Conservation (phyloP, 495 filamentous ascomycete genomes). For the Chaetomidium leptoderma region DNA sequence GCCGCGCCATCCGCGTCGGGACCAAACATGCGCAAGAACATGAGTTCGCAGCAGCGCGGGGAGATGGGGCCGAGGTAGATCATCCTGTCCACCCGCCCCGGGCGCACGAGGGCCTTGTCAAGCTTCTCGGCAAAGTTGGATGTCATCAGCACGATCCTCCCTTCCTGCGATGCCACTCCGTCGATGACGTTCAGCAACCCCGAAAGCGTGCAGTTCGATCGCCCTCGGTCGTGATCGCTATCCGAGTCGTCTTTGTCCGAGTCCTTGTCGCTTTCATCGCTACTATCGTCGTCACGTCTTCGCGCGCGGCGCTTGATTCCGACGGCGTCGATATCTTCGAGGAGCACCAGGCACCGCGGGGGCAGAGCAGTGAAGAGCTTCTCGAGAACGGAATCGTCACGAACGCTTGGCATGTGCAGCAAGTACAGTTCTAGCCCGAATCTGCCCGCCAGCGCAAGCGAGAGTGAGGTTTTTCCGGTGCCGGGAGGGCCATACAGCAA, state of each 20-base stretch:
- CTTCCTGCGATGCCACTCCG: conserved; percentile 65
- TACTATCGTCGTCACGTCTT: conserved; percentile 25
- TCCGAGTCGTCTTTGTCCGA: conserved; percentile 24
- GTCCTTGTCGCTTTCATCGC: conserved; percentile 25
- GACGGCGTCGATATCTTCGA: conserved; percentile 66
- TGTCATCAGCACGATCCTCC: conserved; percentile 71
- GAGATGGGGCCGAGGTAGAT: conserved; percentile 54
- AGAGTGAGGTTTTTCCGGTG: conserved; percentile 62
- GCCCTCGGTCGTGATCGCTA: conserved; percentile 2
- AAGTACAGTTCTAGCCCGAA: conserved; percentile 63
- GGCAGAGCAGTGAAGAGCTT: conserved; percentile 57
- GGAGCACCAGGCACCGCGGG: conserved; percentile 57
- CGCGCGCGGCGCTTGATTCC: conserved; percentile 41
- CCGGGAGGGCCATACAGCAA: conserved; percentile 63
- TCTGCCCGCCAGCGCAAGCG: conserved; percentile 58
- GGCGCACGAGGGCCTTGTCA: conserved; percentile 62
- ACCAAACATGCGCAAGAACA: conserved; percentile 50
- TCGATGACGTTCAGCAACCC: conserved; percentile 69
- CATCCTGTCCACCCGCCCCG: conserved; percentile 64
- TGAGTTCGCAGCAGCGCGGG: conserved; percentile 38
- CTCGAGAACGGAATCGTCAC: conserved; percentile 45
- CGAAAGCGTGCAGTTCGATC: conserved; percentile 50
- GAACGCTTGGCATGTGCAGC: conserved; percentile 51
- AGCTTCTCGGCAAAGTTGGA: conserved; percentile 65
- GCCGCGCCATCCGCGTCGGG: conserved; percentile 22